Evolutionary conservation across 2,329 filamentous ascomycete species (phyloP), one percentile per base, ranked within the genome.

Genomic region (Nigrospora oryzae): DNA sequence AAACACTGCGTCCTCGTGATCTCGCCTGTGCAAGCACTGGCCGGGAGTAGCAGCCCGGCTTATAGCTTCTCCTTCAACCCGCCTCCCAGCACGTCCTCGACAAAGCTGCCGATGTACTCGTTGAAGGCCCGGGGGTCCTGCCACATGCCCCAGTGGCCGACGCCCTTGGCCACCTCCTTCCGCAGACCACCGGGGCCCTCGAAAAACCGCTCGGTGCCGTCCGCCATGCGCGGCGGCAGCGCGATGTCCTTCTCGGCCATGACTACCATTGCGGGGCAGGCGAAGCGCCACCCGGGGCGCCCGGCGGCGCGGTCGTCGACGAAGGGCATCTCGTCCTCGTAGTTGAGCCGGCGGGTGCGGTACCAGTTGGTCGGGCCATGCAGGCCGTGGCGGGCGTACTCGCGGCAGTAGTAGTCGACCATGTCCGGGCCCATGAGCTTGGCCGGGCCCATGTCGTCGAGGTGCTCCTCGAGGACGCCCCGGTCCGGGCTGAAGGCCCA

Each of bases 321-420:
- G 36, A 86, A 68, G 36, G 70, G 61, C 40, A 62, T 53, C 58
- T 96, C 93, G 51, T 96, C 88, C 36, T 87, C 76, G 59, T 73
- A 86, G 64, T 95, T 95, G 51, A 83, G 63, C 61, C 77, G 69
- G 16, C 78, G 71, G 3, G 78, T 85, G 37, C 89, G 81, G 67
- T 98, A 98, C 87, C 89, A 96, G 65, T 90, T 93, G 48, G 89
- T 70, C 14, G 89, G 87, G 1, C 89, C 89, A 51, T 83, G 79
- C 52, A 97, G 64, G 38, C 89, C 88, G 57, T 83, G 77, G 36
- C 77, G 74, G n/a, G 70, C 63, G 64, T 83, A 95, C 65, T 89
- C 74, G 30, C 77, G 65, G 15, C 79, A 79, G 63, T 96, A 96
- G 65, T 81, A 86, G 45, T 90, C 81, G 38, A 91, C 63, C 64